Evolutionary conservation across 192 early-diverging fungal species (phyloP).

Genomic region (Gaertneriomyces semiglobifer): DNA sequence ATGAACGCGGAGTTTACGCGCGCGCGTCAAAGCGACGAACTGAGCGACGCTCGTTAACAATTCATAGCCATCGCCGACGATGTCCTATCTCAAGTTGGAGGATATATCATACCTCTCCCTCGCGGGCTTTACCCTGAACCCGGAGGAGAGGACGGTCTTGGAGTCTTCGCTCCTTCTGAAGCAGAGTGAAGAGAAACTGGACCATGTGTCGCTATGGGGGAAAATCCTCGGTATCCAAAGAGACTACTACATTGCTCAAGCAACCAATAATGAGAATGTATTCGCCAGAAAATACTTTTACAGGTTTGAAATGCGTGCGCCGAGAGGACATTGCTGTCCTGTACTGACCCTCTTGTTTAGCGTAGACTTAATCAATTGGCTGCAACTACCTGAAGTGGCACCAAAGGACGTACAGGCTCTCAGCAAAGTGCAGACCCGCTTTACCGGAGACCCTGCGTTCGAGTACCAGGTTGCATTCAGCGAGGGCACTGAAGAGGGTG

Average conservation of each 20-base stretch:
- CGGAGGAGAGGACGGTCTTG: constrained; percentile 49
- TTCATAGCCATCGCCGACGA: constrained; percentile 6
- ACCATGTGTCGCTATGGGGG: constrained; percentile 51
- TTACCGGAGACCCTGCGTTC: constrained; percentile 51
- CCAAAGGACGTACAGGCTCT: constrained; percentile 38
- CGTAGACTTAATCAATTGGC: constrained; percentile 51
- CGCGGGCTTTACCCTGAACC: constrained; percentile 54
- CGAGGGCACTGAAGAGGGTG: constrained; percentile 25
- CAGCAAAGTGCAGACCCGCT: constrained; percentile 39
- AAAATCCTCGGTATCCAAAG: constrained; percentile 52
- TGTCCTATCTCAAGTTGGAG: constrained; percentile 41
- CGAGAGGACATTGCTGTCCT: not conserved
- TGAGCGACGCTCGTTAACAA: not conserved
- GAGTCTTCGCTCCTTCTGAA: constrained; percentile 44
- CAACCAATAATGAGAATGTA: constrained; percentile 24
- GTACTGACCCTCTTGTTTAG: constrained; percentile 18
- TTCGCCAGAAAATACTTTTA: constrained; percentile 56
- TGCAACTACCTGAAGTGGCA: constrained; percentile 49
- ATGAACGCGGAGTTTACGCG: no score
- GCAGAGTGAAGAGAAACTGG: constrained; percentile 51
- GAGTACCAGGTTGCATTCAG: constrained; percentile 31
- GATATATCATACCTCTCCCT: constrained; percentile 41
- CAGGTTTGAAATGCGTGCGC: constrained; percentile 34
- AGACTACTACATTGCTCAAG: constrained; percentile 55
- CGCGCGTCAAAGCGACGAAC: no score